A percentile compares a stretch with the other conserved stretches of the same genome.
Conservation (phyloP, 306 rosid species). For the Phaseolus lunatus region DNA sequence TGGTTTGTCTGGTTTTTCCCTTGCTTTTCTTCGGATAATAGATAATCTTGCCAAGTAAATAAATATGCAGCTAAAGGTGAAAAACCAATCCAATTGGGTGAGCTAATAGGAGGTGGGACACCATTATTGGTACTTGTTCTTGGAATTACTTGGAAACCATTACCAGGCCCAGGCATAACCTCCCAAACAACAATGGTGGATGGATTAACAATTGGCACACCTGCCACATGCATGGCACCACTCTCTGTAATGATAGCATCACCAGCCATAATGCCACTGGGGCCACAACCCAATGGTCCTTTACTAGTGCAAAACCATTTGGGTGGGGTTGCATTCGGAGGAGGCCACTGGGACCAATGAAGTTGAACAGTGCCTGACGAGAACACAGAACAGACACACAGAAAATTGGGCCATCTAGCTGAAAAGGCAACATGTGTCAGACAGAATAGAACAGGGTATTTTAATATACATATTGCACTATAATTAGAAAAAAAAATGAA, state of each 20-base stretch:
- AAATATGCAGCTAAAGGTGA: slow-evolving; percentile 92
- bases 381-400: slow-evolving; percentile 88
- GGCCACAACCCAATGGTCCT: slow-evolving; percentile 93
- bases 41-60: slow-evolving; percentile 91
- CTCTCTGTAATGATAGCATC: slow-evolving; percentile 96
- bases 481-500: not conserved
- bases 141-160: slow-evolving; percentile 84
- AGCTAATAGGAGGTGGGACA: slow-evolving; percentile 75
- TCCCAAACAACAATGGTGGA: slow-evolving; percentile 98
- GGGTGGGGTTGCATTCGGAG: slow-evolving; percentile 68
- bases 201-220: slow-evolving; percentile 92
- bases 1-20: slow-evolving; percentile 74
- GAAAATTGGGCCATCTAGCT: slow-evolving; percentile 99
- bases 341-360: slow-evolving; percentile 98
- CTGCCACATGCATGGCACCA: slow-evolving; percentile 98
- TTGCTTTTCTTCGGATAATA: slow-evolving; percentile 75
- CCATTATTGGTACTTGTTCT: slow-evolving; percentile 69
- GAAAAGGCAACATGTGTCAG: slow-evolving; percentile 61
- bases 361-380: slow-evolving; percentile 96
- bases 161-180: slow-evolving; percentile 97
- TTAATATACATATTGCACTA: slow-evolving; percentile 20
- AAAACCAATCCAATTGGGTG: slow-evolving; percentile 89
- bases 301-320: slow-evolving; percentile 96
- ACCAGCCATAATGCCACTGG: slow-evolving; percentile 95
- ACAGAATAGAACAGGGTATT: slow-evolving; percentile 27